Evolutionary conservation across 2,329 filamentous ascomycete genomes (phyloP).

Genomic region (Emydomyces testavorans): DNA sequence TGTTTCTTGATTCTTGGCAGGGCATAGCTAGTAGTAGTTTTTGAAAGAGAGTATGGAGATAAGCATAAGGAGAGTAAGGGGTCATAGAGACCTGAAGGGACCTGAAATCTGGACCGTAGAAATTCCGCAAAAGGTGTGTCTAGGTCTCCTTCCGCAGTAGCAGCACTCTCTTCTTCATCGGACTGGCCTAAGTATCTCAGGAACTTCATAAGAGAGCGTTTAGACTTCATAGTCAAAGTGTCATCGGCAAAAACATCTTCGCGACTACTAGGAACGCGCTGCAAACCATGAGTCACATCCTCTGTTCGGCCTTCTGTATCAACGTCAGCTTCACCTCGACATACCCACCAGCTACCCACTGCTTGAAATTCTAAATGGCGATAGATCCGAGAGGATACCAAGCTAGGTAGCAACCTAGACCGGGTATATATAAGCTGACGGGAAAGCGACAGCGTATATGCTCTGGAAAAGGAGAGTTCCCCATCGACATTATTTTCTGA

Average conservation of each 20-base stretch:
- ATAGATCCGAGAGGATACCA: conserved; percentile 83
- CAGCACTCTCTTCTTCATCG: conserved; percentile 42
- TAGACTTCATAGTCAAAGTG: conserved; percentile 64
- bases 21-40: conserved; percentile 55
- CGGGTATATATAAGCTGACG: conserved; percentile 79
- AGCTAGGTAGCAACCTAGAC: conserved; percentile 61
- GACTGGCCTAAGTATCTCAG: conserved; percentile 67
- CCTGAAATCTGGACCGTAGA: conserved; percentile 46
- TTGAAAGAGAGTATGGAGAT: conserved; percentile 46
- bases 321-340: conserved; percentile 24
- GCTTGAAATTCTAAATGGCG: conserved; percentile 86
- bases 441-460: conserved; percentile 72
- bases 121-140: conserved; percentile 40
- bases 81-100: conserved; percentile 56
- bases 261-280: conserved; percentile 71
- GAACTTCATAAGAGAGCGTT: conserved; percentile 84
- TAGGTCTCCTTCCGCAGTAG: conserved; percentile 48
- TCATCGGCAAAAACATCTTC: conserved; percentile 83
- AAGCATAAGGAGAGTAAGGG: conserved; percentile 61
- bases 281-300: conserved; percentile 33
- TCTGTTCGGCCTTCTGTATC: conserved; percentile 19
- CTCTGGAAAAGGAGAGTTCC: conserved; percentile 45
- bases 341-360: conserved; percentile 85
- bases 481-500: conserved; percentile 15
- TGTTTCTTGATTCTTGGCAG: conserved; percentile 66